Evolutionary conservation across 2,329 filamentous ascomycete genomes (phyloP).

Genomic region (Cladophialophora carrionii): DNA sequence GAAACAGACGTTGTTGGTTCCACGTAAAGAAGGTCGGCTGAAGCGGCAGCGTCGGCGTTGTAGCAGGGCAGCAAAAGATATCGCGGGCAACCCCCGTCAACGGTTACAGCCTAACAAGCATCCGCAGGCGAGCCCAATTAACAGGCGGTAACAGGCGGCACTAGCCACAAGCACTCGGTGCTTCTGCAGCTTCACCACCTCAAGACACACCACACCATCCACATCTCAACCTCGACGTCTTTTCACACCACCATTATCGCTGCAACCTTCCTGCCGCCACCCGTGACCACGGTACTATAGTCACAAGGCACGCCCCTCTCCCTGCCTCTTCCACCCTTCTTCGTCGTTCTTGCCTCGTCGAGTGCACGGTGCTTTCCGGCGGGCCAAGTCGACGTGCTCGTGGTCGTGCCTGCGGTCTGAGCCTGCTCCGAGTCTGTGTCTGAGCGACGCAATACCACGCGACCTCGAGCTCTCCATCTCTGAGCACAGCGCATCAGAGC

Average conservation of each 20-base stretch:
- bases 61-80: not conserved
- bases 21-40: not conserved
- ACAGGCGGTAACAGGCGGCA: not conserved
- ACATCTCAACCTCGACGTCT: not conserved
- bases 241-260: conserved; percentile 5
- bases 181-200: conserved; percentile 9
- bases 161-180: conserved; percentile 10
- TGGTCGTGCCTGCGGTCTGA: conserved; percentile 9
- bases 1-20: not conserved
- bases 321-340: not conserved
- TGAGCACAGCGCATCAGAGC: conserved; percentile 15
- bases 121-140: conserved; percentile 1
- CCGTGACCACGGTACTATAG: conserved; percentile 3
- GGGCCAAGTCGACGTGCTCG: conserved; percentile 3
- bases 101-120: conserved; percentile 14
- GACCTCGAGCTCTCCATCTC: conserved; percentile 14
- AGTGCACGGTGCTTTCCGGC: not conserved
- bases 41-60: conserved; percentile 4
- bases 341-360: conserved; percentile 8
- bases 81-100: conserved; percentile 5
- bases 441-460: not conserved
- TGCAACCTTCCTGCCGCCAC: conserved; percentile 5
- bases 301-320: conserved; percentile 13
- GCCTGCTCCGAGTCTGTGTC: not conserved
- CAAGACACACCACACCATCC: conserved; percentile 3